Conservation (phyloP, 768 basidiomycete genomes). For the Boletus patriciae region DNA sequence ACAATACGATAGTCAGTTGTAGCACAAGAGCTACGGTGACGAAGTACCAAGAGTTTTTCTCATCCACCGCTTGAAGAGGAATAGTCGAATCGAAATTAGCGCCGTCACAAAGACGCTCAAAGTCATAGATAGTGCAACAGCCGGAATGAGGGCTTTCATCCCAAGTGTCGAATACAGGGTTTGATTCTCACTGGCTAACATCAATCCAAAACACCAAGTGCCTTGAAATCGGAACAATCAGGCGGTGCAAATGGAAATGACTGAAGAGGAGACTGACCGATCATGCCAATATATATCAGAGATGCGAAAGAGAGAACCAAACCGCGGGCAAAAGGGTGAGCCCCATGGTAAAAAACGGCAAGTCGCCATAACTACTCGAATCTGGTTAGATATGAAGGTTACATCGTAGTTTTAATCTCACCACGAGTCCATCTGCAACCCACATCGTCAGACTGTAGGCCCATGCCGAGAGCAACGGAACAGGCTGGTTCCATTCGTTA, state of each 20-base stretch:
- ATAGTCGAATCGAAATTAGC: neutral
- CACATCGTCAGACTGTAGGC: neutral
- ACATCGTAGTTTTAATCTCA: neutral
- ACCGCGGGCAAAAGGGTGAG: neutral
- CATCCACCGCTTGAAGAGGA: neutral
- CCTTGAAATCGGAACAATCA: neutral
- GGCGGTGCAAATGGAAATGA: neutral
- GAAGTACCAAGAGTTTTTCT: neutral
- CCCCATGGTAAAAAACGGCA: neutral
- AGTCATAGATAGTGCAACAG: neutral
- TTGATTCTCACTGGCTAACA: neutral
- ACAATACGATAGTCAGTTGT: neutral
- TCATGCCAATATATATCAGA: neutral
- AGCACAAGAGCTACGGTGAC: neutral
- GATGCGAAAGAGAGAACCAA: neutral
- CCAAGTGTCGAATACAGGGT: neutral
- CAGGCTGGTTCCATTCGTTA: neutral
- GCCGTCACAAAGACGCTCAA: neutral
- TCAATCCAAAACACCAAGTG: neutral
- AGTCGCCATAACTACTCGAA: neutral
- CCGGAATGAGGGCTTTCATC: neutral
- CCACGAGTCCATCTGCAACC: neutral
- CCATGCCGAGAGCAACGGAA: neutral
- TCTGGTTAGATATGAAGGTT: neutral
- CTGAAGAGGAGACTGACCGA: neutral